phyloP scores from a whole-genome alignment of 345 rosid genomes.

The Lepidium africanum region DNA sequence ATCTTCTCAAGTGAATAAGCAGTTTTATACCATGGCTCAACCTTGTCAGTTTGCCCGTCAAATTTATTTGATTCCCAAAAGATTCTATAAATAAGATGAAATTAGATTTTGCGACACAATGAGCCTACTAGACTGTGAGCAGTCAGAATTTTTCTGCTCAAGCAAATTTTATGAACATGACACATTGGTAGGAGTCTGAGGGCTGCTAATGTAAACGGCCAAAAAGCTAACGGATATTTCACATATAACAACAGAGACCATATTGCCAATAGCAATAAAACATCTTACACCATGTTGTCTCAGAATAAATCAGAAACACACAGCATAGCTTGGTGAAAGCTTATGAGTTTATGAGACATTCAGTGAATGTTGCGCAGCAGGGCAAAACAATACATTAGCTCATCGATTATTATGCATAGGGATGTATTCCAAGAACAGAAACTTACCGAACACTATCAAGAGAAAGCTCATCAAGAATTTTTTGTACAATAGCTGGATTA shows the following conservation, averaged over 20 bases:
- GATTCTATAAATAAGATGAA: slow-evolving; percentile 38
- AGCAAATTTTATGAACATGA: background rate
- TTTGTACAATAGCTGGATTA: slow-evolving; percentile 44
- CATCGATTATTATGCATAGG: background rate
- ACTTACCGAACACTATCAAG: slow-evolving; percentile 53
- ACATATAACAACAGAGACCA: background rate
- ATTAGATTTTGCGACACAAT: background rate
- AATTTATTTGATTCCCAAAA: slow-evolving; percentile 90
- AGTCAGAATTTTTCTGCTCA: background rate
- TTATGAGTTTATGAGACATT: background rate
- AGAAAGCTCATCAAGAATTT: slow-evolving; percentile 53
- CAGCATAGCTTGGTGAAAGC: background rate
- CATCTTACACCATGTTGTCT: background rate
- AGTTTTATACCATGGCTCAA: slow-evolving; percentile 91
- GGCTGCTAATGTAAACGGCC: background rate
- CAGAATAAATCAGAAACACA: background rate
- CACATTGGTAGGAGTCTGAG: background rate
- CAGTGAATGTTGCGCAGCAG: background rate
- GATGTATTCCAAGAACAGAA: background rate
- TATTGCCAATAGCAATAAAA: background rate
- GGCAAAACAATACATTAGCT: background rate
- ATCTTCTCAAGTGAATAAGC: slow-evolving; percentile 60
- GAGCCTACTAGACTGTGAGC: background rate
- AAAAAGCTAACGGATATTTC: background rate
- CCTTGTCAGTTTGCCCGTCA: slow-evolving; percentile 64